Evolutionary conservation across 495 filamentous ascomycete genomes (phyloP).

Genomic region (Cercophora samala): DNA sequence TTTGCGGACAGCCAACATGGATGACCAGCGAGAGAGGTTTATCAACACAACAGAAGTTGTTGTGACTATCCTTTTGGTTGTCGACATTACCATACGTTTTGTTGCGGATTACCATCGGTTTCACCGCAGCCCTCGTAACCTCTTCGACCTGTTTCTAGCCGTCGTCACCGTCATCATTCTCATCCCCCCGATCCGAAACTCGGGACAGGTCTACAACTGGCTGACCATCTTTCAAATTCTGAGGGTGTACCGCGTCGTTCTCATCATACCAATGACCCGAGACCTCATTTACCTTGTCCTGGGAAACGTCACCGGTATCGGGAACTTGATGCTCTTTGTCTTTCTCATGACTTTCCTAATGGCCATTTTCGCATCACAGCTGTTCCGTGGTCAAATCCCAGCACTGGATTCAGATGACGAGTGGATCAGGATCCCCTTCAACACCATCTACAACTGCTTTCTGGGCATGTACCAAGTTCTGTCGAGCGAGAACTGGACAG

Average conservation of each 20-base stretch:
- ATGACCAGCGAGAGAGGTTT: slow-evolving; percentile 44
- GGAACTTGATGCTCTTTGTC: slow-evolving; percentile 93
- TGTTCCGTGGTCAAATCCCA: slow-evolving; percentile 85
- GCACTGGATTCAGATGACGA: slow-evolving; percentile 52
- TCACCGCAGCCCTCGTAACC: slow-evolving; percentile 65
- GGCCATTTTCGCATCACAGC: slow-evolving; percentile 88
- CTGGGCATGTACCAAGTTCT: slow-evolving; percentile 97
- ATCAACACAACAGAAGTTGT: slow-evolving; percentile 65
- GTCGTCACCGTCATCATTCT: slow-evolving; percentile 82
- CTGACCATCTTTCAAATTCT: slow-evolving; percentile 92
- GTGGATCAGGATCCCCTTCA: slow-evolving; percentile 67
- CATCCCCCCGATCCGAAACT: slow-evolving; percentile 73
- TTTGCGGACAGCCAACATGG: slow-evolving; percentile 73
- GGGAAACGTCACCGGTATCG: slow-evolving; percentile 85
- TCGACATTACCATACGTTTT: slow-evolving; percentile 82
- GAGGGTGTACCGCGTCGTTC: slow-evolving; percentile 85
- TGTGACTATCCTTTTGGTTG: slow-evolving; percentile 72
- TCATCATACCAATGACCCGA: slow-evolving; percentile 81
- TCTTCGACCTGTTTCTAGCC: slow-evolving; percentile 75
- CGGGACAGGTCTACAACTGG: slow-evolving; percentile 78
- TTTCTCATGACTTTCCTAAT: slow-evolving; percentile 92
- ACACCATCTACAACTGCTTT: slow-evolving; percentile 90
- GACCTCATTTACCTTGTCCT: slow-evolving; percentile 84
- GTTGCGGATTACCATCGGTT: slow-evolving; percentile 75
- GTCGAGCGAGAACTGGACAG: slow-evolving; percentile 97